These are phyloP conservation scores for Russula ochroleuca DNA, from an alignment of 768 basidiomycete genomes.

Conservation along the genomic window DNA sequence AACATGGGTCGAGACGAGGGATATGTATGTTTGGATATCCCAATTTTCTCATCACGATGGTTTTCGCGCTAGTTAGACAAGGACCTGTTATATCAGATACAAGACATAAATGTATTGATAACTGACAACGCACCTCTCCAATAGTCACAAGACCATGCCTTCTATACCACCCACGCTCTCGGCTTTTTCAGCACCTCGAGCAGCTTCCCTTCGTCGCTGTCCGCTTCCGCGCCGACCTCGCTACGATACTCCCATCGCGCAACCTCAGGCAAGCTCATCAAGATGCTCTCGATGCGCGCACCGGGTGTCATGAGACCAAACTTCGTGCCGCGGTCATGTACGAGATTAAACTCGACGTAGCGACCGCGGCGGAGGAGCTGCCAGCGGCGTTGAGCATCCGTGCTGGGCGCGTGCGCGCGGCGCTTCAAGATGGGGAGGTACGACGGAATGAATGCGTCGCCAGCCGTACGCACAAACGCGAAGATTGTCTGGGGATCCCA, in stretches of 20 bases:
- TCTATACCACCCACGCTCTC: conserved; percentile 42
- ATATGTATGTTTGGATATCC: background rate
- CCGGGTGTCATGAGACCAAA: conserved; percentile 60
- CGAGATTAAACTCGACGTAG: conserved; percentile 86
- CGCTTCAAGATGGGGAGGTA: conserved; percentile 81
- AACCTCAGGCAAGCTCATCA: conserved; percentile 61
- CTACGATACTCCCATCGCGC: conserved; percentile 68
- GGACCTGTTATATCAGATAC: background rate
- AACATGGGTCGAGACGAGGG: background rate
- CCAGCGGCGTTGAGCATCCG: conserved; percentile 78
- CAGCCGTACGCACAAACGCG: conserved; percentile 62
- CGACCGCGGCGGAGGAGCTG: conserved; percentile 86
- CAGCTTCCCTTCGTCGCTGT: conserved; percentile 49
- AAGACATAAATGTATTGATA: background rate
- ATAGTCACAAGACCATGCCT: background rate
- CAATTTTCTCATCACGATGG: background rate
- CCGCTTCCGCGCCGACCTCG: conserved; percentile 48
- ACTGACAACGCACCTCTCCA: background rate
- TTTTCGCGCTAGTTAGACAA: background rate
- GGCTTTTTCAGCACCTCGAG: conserved; percentile 48
- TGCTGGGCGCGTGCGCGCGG: conserved; percentile 51
- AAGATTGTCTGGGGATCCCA: conserved; percentile 67
- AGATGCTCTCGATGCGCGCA: conserved; percentile 57
- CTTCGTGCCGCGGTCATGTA: conserved; percentile 66
- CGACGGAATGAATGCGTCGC: conserved; percentile 80